Base-by-base conservation (phyloP, 78 protist genomes). In the Pelomyxa schiedti region DNA sequence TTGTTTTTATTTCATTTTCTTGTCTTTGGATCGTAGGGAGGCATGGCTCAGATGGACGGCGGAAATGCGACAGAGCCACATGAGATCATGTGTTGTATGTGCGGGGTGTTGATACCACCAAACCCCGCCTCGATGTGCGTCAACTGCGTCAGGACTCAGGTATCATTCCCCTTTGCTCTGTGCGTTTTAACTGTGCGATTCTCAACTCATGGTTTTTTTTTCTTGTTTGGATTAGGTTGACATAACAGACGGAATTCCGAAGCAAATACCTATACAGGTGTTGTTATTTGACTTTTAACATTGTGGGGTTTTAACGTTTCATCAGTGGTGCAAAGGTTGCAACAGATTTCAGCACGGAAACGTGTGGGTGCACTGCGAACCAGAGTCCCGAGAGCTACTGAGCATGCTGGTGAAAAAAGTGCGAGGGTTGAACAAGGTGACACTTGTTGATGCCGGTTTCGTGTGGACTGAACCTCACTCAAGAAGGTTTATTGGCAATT, bases 391-490 rank as follows among this genome's bases (percentile, higher is more conserved):
- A 36, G 98, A 98, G 75, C 91, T 98, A 9, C 76, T 98, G 24
- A 70, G 92, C 26, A 3, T 97, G 8, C 91, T 95, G 37, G 72
- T 97, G 38, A 90, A 89, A 58, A 43, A 77, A 38, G 32, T 90
- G 36, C 74, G 77, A 9, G 99, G 99, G n/a, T 74, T 97, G 63
- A 77, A 78, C 70, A 79, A 86, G 37, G 94, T 94, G 28, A 76
- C 86, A 8, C 89, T 98, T 16, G 81, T 93, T 0, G 99, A 98
- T 63, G 99, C 99, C 4, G 75, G 82, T 9, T 98, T 95, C 74
- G 42, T 96, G n/a, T 98, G 99, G 99, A 98, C 99, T 0, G 99
- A 98, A 80, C 99, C 99, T 3, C 99, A 98, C 79, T 93, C 98
- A 6, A 69, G 58, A 37, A n/a, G n/a, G n/a, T n/a, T n/a, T n/a